A percentile compares a stretch with the other conserved stretches of the same genome.
Evolutionary conservation across 768 basidiomycete species (phyloP).

Genomic region (Mycena pura): DNA sequence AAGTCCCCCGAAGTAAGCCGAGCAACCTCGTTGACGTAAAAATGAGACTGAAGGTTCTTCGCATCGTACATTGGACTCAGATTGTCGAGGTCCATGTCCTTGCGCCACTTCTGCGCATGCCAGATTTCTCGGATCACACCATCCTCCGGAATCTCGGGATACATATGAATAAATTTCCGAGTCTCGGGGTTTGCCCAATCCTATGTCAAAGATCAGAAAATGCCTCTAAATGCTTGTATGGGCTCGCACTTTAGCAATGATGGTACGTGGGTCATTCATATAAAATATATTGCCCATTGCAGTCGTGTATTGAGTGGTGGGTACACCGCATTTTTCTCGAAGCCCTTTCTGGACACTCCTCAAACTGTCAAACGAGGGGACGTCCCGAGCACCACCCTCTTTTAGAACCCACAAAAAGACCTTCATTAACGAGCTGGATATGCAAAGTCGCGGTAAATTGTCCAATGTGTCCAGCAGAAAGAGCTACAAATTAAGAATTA

Average conservation of each 20-base stretch:
- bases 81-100: constrained; percentile 24
- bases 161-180: constrained; percentile 32
- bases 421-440: too few relatives aligned
- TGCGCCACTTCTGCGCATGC: constrained; percentile 40
- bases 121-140: constrained; percentile 39
- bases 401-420: too few relatives aligned
- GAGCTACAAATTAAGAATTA: neutral
- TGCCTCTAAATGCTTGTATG: neutral
- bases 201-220: too few relatives aligned
- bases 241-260: neutral
- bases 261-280: neutral
- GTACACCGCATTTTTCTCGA: neutral
- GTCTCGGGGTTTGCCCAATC: constrained; percentile 40
- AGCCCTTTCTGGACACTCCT: neutral
- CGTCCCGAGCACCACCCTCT: too few relatives aligned
- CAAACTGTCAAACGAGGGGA: neutral
- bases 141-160: constrained; percentile 36
- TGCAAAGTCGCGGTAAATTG: constrained; percentile 9
- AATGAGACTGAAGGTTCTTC: neutral
- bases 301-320: neutral
- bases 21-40: constrained; percentile 10
- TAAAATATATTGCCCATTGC: neutral
- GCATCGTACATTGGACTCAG: constrained; percentile 21
- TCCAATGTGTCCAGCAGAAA: constrained; percentile 9
- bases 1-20: neutral